Evolutionary conservation across 1,139 yeast genomes (phyloP), one percentile per base, ranked within the genome.

Genomic region (Suzukiozyma palmioleophila): DNA sequence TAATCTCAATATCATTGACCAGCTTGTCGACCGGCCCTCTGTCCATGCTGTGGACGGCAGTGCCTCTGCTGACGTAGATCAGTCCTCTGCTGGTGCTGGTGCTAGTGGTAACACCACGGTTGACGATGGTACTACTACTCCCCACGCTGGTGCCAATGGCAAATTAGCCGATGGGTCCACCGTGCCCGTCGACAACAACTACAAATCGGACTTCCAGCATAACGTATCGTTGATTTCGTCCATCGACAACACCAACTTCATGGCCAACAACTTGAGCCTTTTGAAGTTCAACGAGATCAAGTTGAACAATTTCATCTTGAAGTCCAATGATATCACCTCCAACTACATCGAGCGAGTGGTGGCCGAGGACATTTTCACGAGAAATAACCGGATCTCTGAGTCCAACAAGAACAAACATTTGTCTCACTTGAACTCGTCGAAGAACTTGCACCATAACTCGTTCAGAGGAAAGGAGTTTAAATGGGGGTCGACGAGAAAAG

Each of bases 301-400:
- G 35, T 47, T 63, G 39, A 54, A 52, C 40, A 51, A 54, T 35
- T 43, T 55, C 16, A 54, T 66, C 45, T 43, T 53, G 25, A 52
- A 53, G 26, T 54, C 66, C 14, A 52, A 55, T 37, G 59, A 57
- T 28, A 45, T 64, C 35, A 52, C 69, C 12, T 47, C 59, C 39
- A 62, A 65, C 48, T 60, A 64, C 50, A 50, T 66, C 33, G 69
- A 68, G 41, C 53, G 71, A 39, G 60, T 60, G 39, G 61, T 66
- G 35, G 59, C 68, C 35, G 69, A 66, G 48, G 64, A 68, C 47
- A 50, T 65, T 34, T 53, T 59, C 33, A 49, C 67, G 34, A 44
- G 59, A 37, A 45, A 47, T 30, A 49, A 49, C 36, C 47, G 46
- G 27, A 49, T 49, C 32, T 45, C 50, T 39, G 53, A 49, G 28